These are phyloP conservation scores for Candida smagusa DNA, from an alignment of 1,139 yeast species.

Conservation along the genomic window DNA sequence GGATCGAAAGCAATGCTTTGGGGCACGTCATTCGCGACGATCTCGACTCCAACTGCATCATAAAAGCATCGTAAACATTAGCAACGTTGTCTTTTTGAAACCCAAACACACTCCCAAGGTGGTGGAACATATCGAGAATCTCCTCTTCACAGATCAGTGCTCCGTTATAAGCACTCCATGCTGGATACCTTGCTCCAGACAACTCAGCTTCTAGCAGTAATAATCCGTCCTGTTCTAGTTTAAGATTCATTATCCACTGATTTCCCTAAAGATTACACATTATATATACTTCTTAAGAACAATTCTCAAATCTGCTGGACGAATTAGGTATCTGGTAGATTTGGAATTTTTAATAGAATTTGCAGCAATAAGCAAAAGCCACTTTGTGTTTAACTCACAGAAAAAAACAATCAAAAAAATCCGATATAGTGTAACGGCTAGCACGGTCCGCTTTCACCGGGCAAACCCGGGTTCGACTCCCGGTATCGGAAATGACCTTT, in stretches of 20 bases:
- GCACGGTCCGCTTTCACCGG: conserved; percentile 83
- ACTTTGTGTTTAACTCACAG: too few relatives aligned
- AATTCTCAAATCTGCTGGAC: too few relatives aligned
- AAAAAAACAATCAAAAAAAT: conserved; percentile 11
- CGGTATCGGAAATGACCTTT: conserved; percentile 54
- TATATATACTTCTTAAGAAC: too few relatives aligned
- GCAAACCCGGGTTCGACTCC: conserved; percentile 84
- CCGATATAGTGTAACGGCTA: conserved; percentile 82
- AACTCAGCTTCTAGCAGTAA: too few relatives aligned
- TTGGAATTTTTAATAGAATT: too few relatives aligned
- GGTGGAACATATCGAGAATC: conserved; percentile 20
- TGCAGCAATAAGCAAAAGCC: too few relatives aligned
- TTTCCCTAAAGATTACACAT: too few relatives aligned
- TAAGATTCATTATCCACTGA: too few relatives aligned
- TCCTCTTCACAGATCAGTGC: conserved; percentile 19
- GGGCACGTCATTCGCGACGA: conserved; percentile 37
- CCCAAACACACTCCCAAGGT: conserved; percentile 24
- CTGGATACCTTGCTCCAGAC: conserved; percentile 14
- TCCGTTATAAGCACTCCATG: conserved; percentile 38
- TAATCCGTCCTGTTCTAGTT: too few relatives aligned
- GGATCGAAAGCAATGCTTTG: conserved; percentile 34
- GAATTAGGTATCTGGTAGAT: too few relatives aligned
- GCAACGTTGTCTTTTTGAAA: conserved; percentile 35
- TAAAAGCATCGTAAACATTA: conserved; percentile 38
- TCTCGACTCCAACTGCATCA: conserved; percentile 40